Evolutionary conservation across 805 yeast genomes (phyloP).

Genomic region (Kazachstania taianensis): DNA sequence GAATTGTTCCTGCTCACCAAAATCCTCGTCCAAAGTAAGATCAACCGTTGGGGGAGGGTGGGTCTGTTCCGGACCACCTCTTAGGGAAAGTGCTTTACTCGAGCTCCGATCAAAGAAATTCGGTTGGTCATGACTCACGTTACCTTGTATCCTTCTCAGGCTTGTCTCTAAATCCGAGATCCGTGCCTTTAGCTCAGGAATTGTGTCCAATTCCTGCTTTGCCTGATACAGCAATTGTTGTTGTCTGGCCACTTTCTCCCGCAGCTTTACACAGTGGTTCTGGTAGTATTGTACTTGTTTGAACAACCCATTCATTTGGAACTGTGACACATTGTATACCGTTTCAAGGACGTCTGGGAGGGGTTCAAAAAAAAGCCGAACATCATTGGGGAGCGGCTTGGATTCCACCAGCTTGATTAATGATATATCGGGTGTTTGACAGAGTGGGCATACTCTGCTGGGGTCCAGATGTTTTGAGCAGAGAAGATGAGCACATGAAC

Average conservation of each 20-base stretch:
- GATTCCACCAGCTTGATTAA: slow-evolving; percentile 13
- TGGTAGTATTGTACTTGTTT: slow-evolving; percentile 21
- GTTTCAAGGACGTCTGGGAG: slow-evolving; percentile 18
- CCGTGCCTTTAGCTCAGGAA: slow-evolving; percentile 14
- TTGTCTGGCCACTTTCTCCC: slow-evolving; percentile 22
- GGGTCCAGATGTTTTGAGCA: slow-evolving; percentile 25
- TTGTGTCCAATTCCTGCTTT: slow-evolving; percentile 19
- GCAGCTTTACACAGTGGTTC: slow-evolving; percentile 14
- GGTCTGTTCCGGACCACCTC: background rate
- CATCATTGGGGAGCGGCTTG: slow-evolving; percentile 17
- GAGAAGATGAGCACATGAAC: slow-evolving; percentile 33
- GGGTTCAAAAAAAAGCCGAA: slow-evolving; percentile 21
- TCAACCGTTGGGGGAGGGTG: slow-evolving; percentile 22
- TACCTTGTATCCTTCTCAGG: background rate
- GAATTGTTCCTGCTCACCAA: slow-evolving; percentile 11
- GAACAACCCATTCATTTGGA: slow-evolving; percentile 20
- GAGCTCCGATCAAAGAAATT: background rate
- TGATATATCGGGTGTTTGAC: slow-evolving; percentile 16
- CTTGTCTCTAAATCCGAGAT: slow-evolving; percentile 5
- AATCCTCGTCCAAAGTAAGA: slow-evolving; percentile 17
- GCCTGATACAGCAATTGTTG: slow-evolving; percentile 21
- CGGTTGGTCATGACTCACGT: background rate
- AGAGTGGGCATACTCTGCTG: slow-evolving; percentile 12
- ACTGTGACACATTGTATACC: slow-evolving; percentile 22
- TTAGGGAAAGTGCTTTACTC: background rate